phyloP scores from a whole-genome alignment of 192 early-diverging fungal genomes.

The Piromyces sp. region DNA sequence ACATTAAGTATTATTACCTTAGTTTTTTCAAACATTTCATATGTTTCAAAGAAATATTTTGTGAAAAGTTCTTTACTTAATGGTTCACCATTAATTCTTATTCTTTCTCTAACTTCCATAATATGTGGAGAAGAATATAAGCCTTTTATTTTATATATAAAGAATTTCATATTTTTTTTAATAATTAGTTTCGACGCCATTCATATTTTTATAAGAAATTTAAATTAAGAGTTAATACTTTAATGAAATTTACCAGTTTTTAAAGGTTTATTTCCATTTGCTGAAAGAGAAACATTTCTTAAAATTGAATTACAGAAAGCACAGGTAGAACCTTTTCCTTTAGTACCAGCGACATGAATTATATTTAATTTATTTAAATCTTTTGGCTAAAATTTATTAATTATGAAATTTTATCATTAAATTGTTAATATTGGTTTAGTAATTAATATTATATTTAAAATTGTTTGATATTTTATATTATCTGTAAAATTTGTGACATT shows the following conservation, averaged over 20 bases:
- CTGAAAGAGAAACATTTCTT: constrained; percentile 11
- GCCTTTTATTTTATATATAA: too few relatives aligned
- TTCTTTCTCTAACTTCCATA: constrained; percentile 78
- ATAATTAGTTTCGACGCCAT: too few relatives aligned
- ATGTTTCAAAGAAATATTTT: constrained; percentile 75
- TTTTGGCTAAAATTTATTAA: not conserved
- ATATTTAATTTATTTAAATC: constrained; percentile 43
- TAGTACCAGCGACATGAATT: constrained; percentile 70
- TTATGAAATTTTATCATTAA: not conserved
- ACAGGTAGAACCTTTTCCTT: constrained; percentile 73
- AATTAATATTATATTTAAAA: too few relatives aligned
- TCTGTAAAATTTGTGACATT: too few relatives aligned
- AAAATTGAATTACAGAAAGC: constrained; percentile 70
- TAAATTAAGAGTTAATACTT: too few relatives aligned
- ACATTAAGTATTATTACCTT: not conserved
- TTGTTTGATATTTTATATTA: too few relatives aligned
- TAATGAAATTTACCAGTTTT: constrained; percentile 7
- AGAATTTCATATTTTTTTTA: too few relatives aligned
- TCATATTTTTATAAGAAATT: too few relatives aligned
- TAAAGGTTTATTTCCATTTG: not conserved
- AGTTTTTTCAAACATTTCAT: constrained; percentile 45
- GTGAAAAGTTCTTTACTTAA: constrained; percentile 54
- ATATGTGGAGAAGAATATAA: constrained; percentile 89
- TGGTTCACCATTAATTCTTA: constrained; percentile 75
- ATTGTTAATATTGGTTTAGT: too few relatives aligned